Base-by-base conservation (phyloP, 2,329 filamentous ascomycete species). In the Myriosclerotinia curreyana region DNA sequence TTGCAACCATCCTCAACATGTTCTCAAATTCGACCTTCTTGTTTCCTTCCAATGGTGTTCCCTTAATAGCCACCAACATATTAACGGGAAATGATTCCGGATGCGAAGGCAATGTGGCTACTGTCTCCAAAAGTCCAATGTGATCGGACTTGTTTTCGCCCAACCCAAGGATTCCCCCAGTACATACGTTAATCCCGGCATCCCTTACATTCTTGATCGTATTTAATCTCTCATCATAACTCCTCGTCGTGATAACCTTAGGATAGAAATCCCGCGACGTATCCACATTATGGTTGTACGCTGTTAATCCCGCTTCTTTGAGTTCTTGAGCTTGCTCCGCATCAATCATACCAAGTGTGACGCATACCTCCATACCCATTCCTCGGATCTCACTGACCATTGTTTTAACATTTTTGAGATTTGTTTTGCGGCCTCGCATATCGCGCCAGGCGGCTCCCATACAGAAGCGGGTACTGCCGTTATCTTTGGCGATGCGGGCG, bases 361-460 rank as follows among this genome's bases (percentile, higher is more conserved):
- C 92, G 75, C 92, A 96, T 9, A 87, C 88, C 76, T 96, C 92
- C 90, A 96, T 94, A 55, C 88, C 90, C 82, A 96, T 82, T 0
- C 78, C 88, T 34, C 88, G 83, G 25, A 96, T 91, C 0, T 92
- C 92, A 64, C 85, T 82, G 5, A 96, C 86, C 92, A 96, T 96
- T 60, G 84, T 86, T 73, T 90, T 90, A 76, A 96, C 88, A 76
- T 95, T 95, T 77, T 87, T 87, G 60, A 96, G 79, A 68, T 86
- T 88, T 52, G 89, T 91, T 78, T 93, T 95, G 69, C 92, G 89
- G 22, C 92, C 92, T 17, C 91, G 88, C 92, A 96, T 96, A 77
- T 96, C 92, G 46, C 92, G 82, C 92, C 92, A 96, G 0, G 92
- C 92, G 4, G 92, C 92, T 11, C 92, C 92, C 92, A 96, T 96